Percentiles rank a stretch among this genome's conserved stretches.
phyloP scores from a whole-genome alignment of 805 yeast genomes.

The Lipomyces lipofer region DNA sequence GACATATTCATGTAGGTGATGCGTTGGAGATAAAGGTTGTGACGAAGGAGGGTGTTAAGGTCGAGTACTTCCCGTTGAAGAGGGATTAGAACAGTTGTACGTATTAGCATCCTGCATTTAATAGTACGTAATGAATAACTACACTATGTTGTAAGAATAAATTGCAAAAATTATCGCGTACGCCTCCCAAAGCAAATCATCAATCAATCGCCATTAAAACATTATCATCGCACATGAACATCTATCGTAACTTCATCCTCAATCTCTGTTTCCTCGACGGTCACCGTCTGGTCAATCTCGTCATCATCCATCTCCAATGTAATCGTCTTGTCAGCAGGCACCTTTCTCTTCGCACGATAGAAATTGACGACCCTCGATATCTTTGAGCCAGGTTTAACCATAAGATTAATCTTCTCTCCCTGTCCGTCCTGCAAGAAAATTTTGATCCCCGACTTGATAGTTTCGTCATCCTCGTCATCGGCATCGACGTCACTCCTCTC shows the following conservation, averaged over 20 bases:
- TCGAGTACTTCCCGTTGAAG: constrained; percentile 81
- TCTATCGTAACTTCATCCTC: constrained; percentile 32
- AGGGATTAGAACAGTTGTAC: constrained; percentile 59
- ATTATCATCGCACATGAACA: constrained; percentile 14
- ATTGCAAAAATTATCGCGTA: too few relatives aligned
- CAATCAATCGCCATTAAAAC: neutral
- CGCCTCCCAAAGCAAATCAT: neutral
- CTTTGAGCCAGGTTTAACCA: constrained; percentile 12
- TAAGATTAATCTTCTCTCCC: constrained; percentile 18
- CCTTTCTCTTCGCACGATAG: constrained; percentile 8
- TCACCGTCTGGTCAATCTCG: neutral
- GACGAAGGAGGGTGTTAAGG: constrained; percentile 88
- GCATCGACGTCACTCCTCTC: constrained; percentile 1
- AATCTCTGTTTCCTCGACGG: constrained; percentile 23
- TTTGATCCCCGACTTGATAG: neutral
- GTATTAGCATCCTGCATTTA: neutral
- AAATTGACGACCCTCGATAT: constrained; percentile 10
- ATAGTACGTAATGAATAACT: neutral
- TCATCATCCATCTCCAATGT: constrained; percentile 27
- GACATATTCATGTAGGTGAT: constrained; percentile 98
- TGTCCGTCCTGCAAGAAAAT: constrained; percentile 22
- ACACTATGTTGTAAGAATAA: too few relatives aligned
- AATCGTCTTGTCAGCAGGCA: constrained; percentile 2
- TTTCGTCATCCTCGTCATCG: constrained; percentile 1
- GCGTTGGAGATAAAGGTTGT: constrained; percentile 87